A percentile compares a stretch with the other conserved stretches of the same genome.
Conservation (phyloP, 1,284 basidiomycete genomes). For the Moesziomyces aphidis region DNA sequence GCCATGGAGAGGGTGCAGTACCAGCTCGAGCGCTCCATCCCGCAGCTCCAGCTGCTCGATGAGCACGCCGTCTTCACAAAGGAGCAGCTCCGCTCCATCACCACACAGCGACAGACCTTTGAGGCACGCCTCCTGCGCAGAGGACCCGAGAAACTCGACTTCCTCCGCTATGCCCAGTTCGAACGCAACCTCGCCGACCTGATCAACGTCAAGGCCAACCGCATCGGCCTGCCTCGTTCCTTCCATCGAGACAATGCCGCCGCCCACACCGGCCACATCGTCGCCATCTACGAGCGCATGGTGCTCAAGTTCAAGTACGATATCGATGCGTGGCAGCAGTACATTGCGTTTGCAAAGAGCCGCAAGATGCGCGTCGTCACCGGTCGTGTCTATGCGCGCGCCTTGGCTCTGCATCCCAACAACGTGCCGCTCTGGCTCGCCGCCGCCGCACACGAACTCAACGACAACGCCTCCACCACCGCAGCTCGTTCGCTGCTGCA, state of each 20-base stretch:
- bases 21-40: conserved; percentile 95
- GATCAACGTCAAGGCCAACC: conserved; percentile 47
- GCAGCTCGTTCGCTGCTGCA: conserved; percentile 86
- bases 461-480: conserved; percentile 77
- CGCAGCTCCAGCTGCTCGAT: conserved; percentile 92
- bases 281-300: conserved; percentile 90
- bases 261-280: conserved; percentile 75
- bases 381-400: conserved; percentile 74
- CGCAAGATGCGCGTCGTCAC: conserved; percentile 84
- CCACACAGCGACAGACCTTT: conserved; percentile 84
- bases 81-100: conserved; percentile 78
- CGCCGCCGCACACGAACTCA: conserved; percentile 85
- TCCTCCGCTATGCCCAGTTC: conserved; percentile 89
- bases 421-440: conserved; percentile 84
- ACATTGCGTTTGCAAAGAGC: conserved; percentile 83
- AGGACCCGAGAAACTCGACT: conserved; percentile 86
- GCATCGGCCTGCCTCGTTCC: conserved; percentile 45
- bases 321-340: conserved; percentile 86
- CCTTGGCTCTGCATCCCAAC: conserved; percentile 86
- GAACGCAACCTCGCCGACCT: conserved; percentile 75
- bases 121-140: conserved; percentile 86
- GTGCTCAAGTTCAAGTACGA: conserved; percentile 89
- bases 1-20: conserved; percentile 92
- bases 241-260: conserved; percentile 53
- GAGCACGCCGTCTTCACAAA: conserved; percentile 87